These are phyloP conservation scores for Hibiscus syriacus DNA, from an alignment of 345 rosid genomes.

Conservation along the genomic window DNA sequence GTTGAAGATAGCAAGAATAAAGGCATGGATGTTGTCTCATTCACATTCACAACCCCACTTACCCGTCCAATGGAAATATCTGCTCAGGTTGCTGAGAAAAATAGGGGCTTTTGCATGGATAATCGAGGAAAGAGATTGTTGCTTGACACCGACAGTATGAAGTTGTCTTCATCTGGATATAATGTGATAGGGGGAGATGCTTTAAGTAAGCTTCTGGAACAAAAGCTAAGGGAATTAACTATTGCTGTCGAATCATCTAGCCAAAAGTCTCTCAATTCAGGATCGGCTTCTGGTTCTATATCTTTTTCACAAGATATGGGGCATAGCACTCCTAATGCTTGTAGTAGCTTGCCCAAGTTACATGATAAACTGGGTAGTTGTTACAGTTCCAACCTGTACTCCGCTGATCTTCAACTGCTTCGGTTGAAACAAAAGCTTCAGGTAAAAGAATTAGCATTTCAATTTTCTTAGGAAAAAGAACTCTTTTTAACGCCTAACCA, in stretches of 20 bases:
- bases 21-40: constrained; percentile 73
- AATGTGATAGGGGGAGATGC: constrained; percentile 78
- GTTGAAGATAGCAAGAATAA: constrained; percentile 52
- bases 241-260: constrained; percentile 46
- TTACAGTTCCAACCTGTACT: constrained; percentile 18
- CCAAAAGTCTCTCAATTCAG: constrained; percentile 28
- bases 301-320: constrained; percentile 22
- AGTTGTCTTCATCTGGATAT: constrained; percentile 43
- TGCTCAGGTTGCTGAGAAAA: constrained; percentile 23
- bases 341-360: constrained; percentile 12
- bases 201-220: constrained; percentile 71
- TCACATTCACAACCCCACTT: constrained; percentile 70
- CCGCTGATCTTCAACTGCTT: constrained; percentile 17
- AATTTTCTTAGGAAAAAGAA: neutral
- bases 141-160: constrained; percentile 38
- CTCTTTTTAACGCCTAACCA: neutral
- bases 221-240: constrained; percentile 72
- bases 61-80: constrained; percentile 36
- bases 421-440: constrained; percentile 33
- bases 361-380: constrained; percentile 19
- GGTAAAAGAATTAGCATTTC: constrained; percentile 26
- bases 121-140: constrained; percentile 35
- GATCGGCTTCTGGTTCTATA: constrained; percentile 26
- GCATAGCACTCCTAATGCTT: too few species aligned
- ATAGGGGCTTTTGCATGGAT: constrained; percentile 21